These are phyloP conservation scores for Avena sativa DNA, from an alignment of 176 grass and related monocot genomes.

Conservation along the genomic window DNA sequence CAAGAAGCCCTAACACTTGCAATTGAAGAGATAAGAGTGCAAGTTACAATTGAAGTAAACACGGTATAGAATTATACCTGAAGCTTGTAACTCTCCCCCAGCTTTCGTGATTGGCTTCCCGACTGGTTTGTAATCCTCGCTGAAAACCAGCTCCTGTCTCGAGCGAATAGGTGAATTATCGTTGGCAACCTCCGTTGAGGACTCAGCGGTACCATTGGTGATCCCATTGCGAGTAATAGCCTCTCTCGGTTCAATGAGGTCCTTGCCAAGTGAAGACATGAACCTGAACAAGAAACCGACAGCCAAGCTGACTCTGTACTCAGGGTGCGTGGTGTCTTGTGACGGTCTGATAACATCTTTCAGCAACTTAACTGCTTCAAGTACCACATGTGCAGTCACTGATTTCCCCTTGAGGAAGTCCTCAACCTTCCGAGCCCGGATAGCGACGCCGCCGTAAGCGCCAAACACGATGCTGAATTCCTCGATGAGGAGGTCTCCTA, in stretches of 20 bases:
- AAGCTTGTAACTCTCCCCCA: slow-evolving; percentile 80
- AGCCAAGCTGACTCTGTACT: slow-evolving; percentile 70
- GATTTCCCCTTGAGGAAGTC: slow-evolving; percentile 63
- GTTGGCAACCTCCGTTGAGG: background rate
- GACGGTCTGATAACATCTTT: slow-evolving; percentile 51
- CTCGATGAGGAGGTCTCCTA: slow-evolving; percentile 38
- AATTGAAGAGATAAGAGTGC: background rate
- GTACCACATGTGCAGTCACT: slow-evolving; percentile 50
- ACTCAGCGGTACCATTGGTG: too few relatives aligned
- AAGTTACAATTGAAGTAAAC: background rate
- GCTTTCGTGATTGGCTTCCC: slow-evolving; percentile 69
- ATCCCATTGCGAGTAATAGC: slow-evolving; percentile 24
- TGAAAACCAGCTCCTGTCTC: slow-evolving; percentile 59
- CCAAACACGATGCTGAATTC: slow-evolving; percentile 69
- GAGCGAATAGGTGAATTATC: slow-evolving; percentile 55
- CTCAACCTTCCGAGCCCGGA: slow-evolving; percentile 72
- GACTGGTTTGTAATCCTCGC: slow-evolving; percentile 65
- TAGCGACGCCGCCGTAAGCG: slow-evolving; percentile 68
- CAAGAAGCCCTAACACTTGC: background rate
- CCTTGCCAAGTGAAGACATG: slow-evolving; percentile 58
- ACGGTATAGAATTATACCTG: slow-evolving; percentile 58
- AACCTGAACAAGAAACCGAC: slow-evolving; percentile 80
- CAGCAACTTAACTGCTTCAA: slow-evolving; percentile 68
- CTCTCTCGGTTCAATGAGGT: slow-evolving; percentile 16
- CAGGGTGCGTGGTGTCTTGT: slow-evolving; percentile 63